phyloP scores from a whole-genome alignment of 2,329 filamentous ascomycete genomes.

The Penicillium vulpinum region DNA sequence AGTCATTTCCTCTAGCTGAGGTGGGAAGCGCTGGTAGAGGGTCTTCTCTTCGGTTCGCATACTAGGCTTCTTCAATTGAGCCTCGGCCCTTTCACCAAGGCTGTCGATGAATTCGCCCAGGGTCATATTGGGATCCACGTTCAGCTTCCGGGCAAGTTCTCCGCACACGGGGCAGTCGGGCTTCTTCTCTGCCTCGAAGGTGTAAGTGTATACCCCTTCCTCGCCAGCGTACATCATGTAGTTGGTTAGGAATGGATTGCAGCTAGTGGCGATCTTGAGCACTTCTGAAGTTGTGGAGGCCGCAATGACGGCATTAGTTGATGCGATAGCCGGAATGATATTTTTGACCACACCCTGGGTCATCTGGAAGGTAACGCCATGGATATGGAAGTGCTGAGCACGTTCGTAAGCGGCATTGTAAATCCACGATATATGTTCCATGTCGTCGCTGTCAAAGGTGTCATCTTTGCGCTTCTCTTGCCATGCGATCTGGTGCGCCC shows the following conservation, averaged over 20 bases:
- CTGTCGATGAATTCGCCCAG: constrained; percentile 83
- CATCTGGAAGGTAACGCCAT: constrained; percentile 89
- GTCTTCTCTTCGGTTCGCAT: constrained; percentile 78
- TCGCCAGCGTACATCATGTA: constrained; percentile 99
- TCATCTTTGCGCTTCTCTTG: constrained; percentile 81
- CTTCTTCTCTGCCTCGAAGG: constrained; percentile 92
- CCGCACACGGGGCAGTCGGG: constrained; percentile 94
- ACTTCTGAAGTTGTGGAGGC: constrained; percentile 96
- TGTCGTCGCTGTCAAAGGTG: constrained; percentile 88
- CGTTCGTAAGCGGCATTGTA: constrained; percentile 80
- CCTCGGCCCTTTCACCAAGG: constrained; percentile 77
- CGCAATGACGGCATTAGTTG: constrained; percentile 94
- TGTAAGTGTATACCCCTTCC: constrained; percentile 94
- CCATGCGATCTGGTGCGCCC: constrained; percentile 98
- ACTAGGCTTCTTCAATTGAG: constrained; percentile 91
- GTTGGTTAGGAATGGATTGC: constrained; percentile 81
- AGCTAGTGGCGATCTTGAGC: constrained; percentile 83
- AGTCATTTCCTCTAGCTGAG: constrained; percentile 79
- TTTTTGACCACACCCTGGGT: constrained; percentile 99
- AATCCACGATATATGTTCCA: constrained; percentile 96
- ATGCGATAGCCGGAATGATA: constrained; percentile 97
- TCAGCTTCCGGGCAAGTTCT: constrained; percentile 72
- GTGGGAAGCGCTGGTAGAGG: constrained; percentile 84
- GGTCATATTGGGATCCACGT: constrained; percentile 69
- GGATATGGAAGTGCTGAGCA: constrained; percentile 83